Percentiles rank a stretch among this genome's conserved stretches.
These are phyloP conservation scores for Oryza longistaminata DNA, from an alignment of 176 grass and related monocot genomes.

Conservation along the genomic window DNA sequence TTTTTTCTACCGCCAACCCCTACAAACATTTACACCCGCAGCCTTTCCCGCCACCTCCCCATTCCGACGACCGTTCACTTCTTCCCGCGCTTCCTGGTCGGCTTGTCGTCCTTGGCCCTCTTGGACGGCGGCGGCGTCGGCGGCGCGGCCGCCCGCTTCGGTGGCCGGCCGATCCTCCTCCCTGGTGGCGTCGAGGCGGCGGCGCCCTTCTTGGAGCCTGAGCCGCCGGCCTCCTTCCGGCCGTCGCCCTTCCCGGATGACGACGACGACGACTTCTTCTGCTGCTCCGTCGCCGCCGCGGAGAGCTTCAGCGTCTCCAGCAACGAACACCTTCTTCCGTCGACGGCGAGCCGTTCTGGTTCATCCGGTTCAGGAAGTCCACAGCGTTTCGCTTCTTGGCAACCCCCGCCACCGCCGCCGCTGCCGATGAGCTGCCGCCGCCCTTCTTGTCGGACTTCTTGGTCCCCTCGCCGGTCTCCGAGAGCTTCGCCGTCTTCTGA, in stretches of 20 bases:
- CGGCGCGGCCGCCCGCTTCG: constrained; percentile 49
- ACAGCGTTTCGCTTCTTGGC: constrained; percentile 73
- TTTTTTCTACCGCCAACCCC: not conserved
- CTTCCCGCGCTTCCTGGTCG: constrained; percentile 57
- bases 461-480: constrained; percentile 16
- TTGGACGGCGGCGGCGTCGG: constrained; percentile 54
- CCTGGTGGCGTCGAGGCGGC: not conserved
- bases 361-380: constrained; percentile 85
- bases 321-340: constrained; percentile 52
- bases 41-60: constrained; percentile 28
- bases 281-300: constrained; percentile 47
- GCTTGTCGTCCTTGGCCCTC: constrained; percentile 53
- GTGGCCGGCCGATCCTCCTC: constrained; percentile 64
- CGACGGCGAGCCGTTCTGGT: constrained; percentile 40
- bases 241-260: constrained; percentile 41
- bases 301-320: constrained; percentile 63
- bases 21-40: not conserved
- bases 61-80: constrained; percentile 17
- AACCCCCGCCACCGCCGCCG: not conserved
- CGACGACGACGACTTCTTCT: constrained; percentile 41
- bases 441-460: constrained; percentile 62
- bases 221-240: constrained; percentile 45
- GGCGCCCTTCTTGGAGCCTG: constrained; percentile 43
- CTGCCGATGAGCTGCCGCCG: not conserved
- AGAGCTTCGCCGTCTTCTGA: constrained; percentile 34